These are phyloP conservation scores for Scheffersomyces parashehatae DNA, from an alignment of 1,139 yeast species.

Conservation along the genomic window DNA sequence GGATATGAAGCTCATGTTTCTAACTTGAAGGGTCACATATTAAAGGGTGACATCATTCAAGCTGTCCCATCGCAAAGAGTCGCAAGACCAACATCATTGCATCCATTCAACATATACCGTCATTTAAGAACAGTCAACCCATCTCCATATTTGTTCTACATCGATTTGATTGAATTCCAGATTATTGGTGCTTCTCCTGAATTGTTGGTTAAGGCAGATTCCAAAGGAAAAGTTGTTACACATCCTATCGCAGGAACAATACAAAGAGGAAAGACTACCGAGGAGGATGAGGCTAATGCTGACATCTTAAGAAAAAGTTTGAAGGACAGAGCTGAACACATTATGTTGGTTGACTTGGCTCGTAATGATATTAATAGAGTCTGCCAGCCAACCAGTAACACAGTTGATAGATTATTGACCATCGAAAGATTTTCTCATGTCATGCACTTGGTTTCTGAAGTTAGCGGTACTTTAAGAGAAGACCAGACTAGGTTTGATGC, in stretches of 20 bases:
- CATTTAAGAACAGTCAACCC: constrained; percentile 96
- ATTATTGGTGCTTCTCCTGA: constrained; percentile 98
- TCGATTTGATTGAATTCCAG: constrained; percentile 89
- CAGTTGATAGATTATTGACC: constrained; percentile 83
- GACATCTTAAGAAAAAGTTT: constrained; percentile 69
- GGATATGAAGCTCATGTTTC: constrained; percentile 87
- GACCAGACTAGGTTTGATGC: constrained; percentile 94
- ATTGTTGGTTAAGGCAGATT: constrained; percentile 78
- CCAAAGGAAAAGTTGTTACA: constrained; percentile 72
- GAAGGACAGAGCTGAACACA: constrained; percentile 96
- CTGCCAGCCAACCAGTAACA: constrained; percentile 83
- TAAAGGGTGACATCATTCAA: constrained; percentile 91
- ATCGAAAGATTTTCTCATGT: constrained; percentile 97
- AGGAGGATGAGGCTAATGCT: constrained; percentile 88
- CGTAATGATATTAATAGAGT: constrained; percentile 93
- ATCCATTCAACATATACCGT: constrained; percentile 94
- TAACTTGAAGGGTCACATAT: constrained; percentile 73
- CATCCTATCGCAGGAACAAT: constrained; percentile 99
- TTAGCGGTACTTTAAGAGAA: constrained; percentile 81
- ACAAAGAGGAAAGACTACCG: constrained; percentile 82
- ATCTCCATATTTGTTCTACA: constrained; percentile 91
- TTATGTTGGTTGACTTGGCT: constrained; percentile 96
- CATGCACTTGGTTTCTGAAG: constrained; percentile 93
- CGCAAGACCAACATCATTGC: constrained; percentile 90
- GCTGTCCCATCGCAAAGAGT: constrained; percentile 98